Evolutionary conservation across 192 early-diverging fungal genomes (phyloP).

Genomic region (Bifiguratus adelaidae): DNA sequence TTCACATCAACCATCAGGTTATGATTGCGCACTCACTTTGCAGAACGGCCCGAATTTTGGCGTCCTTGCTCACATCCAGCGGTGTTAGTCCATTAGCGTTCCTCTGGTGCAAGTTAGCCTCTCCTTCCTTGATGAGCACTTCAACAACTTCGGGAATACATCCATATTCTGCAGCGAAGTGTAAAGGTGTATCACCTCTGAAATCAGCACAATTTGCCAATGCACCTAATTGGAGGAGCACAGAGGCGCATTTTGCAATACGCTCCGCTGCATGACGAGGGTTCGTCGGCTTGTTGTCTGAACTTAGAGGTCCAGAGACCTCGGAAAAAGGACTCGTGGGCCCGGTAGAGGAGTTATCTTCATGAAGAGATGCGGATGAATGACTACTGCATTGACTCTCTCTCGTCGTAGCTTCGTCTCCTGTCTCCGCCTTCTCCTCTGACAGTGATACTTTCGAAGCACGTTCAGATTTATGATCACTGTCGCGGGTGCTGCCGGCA

Average conservation of each 20-base stretch:
- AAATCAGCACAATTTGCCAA: conserved; percentile 30
- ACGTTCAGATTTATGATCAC: too few relatives aligned
- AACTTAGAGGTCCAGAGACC: too few relatives aligned
- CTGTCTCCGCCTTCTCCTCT: background rate
- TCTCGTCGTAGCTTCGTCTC: background rate
- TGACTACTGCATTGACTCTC: background rate
- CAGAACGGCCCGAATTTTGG: conserved; percentile 21
- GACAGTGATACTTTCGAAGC: too few relatives aligned
- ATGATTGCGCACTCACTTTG: too few relatives aligned
- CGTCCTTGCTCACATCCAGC: conserved; percentile 31
- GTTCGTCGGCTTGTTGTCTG: too few relatives aligned
- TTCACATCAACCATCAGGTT: too few relatives aligned
- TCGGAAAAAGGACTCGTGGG: too few relatives aligned
- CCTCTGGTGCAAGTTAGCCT: conserved; percentile 25
- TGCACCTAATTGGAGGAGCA: conserved; percentile 33
- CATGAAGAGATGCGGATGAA: background rate
- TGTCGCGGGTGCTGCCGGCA: background rate
- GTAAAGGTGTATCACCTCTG: conserved; percentile 35
- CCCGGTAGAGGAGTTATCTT: background rate
- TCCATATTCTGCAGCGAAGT: conserved; percentile 41
- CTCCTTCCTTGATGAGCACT: conserved; percentile 27
- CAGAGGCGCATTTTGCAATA: conserved; percentile 28
- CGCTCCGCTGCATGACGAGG: conserved; percentile 15
- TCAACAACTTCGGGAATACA: conserved; percentile 31
- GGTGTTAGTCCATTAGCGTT: conserved; percentile 33